Evolutionary conservation across 306 rosid species (phyloP), one percentile per base, ranked within the genome.

Genomic region (Vigna radiata): DNA sequence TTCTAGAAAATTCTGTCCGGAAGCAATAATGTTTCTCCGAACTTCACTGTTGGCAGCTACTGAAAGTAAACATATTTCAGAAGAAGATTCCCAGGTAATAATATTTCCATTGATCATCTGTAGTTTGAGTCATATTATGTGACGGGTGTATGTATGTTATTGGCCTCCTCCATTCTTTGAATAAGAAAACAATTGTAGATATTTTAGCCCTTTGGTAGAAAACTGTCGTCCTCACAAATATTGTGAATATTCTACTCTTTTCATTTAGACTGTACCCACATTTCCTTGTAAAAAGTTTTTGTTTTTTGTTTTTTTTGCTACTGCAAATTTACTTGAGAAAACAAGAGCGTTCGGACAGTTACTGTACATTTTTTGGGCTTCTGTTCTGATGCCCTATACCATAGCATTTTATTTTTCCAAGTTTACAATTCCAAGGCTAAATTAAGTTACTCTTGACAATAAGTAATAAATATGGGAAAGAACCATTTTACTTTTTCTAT

Each of bases 1-100:
- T 85, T 88, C 97, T 25, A 37, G 25, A 76, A 95, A 95, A 88
- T 90, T 92, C 85, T 95, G 87, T 84, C 97, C 97, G 1, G 98
- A 95, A 82, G 88, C 94, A 70, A 83, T 95, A 75, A 54, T 65
- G 50, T 92, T 92, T 86, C 90, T 95, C 61, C 85, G 39, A 71
- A 87, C 86, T 83, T 49, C 84, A 80, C 84, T 92, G 81, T 76
- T 78, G 78, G 89, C 87, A 27, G 79, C 96, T 56, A 82, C 81
- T 72, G 90, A 88, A 64, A 82, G 79, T 81, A 88, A 84, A 61
- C 55, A 48, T 39, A 37, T 29, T 58, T 59, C 85, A 49, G 62
- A 60, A 49, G 85, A 86, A 80, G 89, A 88, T 89, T 66, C 87
- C 36, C 91, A 82, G 89, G 97, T 95, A 92, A 68, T 77, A 66